A percentile compares a stretch with the other conserved stretches of the same genome.
phyloP scores from a whole-genome alignment of 2,329 filamentous ascomycete species.

The Chalaropsis ovoidea region DNA sequence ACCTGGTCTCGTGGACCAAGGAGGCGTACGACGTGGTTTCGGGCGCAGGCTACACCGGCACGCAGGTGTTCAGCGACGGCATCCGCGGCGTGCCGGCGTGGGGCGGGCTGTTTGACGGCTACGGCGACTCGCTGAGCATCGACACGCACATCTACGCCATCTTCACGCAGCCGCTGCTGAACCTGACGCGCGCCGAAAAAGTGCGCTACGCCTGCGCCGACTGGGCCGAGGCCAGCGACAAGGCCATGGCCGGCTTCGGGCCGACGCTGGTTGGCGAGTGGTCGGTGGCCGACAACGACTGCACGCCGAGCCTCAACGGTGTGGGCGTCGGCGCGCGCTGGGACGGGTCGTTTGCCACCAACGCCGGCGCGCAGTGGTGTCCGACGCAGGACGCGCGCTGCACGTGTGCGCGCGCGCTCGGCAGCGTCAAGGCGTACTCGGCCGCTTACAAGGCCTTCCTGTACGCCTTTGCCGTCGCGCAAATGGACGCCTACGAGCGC shows the following conservation, averaged over 20 bases:
- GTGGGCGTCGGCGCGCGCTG: constrained; percentile 60
- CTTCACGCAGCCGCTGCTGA: constrained; percentile 60
- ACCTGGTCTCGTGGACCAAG: constrained; percentile 50
- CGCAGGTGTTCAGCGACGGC: constrained; percentile 60
- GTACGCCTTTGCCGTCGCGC: constrained; percentile 60
- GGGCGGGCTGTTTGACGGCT: constrained; percentile 53
- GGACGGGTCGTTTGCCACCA: constrained; percentile 55
- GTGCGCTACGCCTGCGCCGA: constrained; percentile 58
- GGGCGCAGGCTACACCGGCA: constrained; percentile 50
- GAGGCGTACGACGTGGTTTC: constrained; percentile 46
- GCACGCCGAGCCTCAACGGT: constrained; percentile 53
- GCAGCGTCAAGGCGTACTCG: constrained; percentile 26
- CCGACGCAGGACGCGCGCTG: constrained; percentile 45
- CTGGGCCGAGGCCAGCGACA: constrained; percentile 52
- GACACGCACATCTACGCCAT: constrained; percentile 74
- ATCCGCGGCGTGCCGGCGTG: constrained; percentile 63
- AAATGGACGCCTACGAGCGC: constrained; percentile 64
- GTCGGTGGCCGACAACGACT: constrained; percentile 64
- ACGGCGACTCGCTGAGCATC: constrained; percentile 51
- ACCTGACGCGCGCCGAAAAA: constrained; percentile 55
- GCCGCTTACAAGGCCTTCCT: constrained; percentile 57
- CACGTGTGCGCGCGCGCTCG: constrained; percentile 50
- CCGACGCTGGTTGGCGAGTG: constrained; percentile 69
- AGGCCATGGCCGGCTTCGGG: constrained; percentile 43
- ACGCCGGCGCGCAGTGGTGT: constrained; percentile 49